Base-by-base conservation (phyloP, 176 grass and related monocot species). In the Oryza coarctata region DNA sequence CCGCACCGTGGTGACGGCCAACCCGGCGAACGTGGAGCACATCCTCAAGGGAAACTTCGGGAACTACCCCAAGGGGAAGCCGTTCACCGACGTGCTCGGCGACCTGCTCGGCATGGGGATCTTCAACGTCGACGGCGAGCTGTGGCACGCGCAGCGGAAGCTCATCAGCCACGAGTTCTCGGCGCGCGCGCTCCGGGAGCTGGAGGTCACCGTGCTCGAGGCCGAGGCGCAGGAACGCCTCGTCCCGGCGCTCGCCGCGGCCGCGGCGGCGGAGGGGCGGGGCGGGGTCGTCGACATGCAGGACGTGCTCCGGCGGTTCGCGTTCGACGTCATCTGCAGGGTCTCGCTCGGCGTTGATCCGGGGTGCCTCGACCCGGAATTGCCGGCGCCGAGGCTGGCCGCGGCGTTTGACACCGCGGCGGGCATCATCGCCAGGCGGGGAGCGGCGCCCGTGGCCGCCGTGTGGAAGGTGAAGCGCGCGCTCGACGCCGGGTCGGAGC, bases 51-150 rank as follows among this genome's bases (percentile, higher is more conserved):
- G 50, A 14, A 98, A 93, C 82, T 98, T 98, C 82, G 72, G 22
- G 26, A 98, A 98, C 78, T 98, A 93, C 71, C 95, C 95, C 15
- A 98, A 98, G 72, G 95, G 95, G 9, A 85, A 82, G 65, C 87
- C 90, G 0, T 98, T 98, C 86, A 98, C 95, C 22, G 92, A 91
- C 55, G 86, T 98, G 33, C 95, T 98, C 63, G 95, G 95, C 63
- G 92, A 98, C 81, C 85, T 98, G 1, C 92, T 98, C 9, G 95
- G 95, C 9, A 75, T 41, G 8, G 95, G 95, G 26, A 98, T 98
- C 90, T 98, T 98, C 89, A 98, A 95, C 87, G 81, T 90, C 38
- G 95, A 98, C 89, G 90, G 95, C 80, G 84, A 90, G 55, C 58
- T 80, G 33, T 98, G 95, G 95, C 87, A 75, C 80, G 71, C 76